Evolutionary conservation across 2,329 filamentous ascomycete species (phyloP).

Genomic region (Fonsecaea erecta): DNA sequence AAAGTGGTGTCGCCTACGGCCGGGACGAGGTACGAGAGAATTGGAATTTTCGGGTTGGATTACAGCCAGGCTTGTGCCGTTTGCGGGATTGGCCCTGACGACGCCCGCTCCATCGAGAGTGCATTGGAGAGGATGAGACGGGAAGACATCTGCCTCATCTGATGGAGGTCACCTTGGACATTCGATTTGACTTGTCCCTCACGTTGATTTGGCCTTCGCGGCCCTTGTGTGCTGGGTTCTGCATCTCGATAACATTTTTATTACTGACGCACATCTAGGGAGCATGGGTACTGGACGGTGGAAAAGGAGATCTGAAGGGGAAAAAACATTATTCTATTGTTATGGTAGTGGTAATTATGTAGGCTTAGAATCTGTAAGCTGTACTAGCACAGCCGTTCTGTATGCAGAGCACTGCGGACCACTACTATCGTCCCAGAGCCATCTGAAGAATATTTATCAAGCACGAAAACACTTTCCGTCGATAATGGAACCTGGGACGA

Average conservation of each 20-base stretch:
- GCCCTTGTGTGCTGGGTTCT: neutral
- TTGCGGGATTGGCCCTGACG: neutral
- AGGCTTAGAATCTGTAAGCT: no score
- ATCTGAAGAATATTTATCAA: no score
- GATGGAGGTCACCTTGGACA: neutral
- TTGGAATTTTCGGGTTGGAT: conserved; percentile 7
- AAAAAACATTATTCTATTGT: neutral
- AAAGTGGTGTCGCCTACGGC: neutral
- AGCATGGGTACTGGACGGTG: neutral
- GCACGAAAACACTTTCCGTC: no score
- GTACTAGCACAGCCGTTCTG: no score
- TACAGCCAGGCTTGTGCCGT: neutral
- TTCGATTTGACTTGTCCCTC: neutral
- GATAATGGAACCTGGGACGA: no score
- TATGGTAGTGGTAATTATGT: no score
- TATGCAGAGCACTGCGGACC: no score
- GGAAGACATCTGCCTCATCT: neutral
- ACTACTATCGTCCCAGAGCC: no score
- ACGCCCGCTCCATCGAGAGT: neutral
- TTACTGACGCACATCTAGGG: neutral
- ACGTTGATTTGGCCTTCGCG: neutral
- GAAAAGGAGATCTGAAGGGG: neutral
- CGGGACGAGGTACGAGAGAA: conserved; percentile 1
- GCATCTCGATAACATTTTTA: neutral
- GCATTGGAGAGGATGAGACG: neutral